Conservation (phyloP, 768 basidiomycete species). For the Russula abietina region DNA sequence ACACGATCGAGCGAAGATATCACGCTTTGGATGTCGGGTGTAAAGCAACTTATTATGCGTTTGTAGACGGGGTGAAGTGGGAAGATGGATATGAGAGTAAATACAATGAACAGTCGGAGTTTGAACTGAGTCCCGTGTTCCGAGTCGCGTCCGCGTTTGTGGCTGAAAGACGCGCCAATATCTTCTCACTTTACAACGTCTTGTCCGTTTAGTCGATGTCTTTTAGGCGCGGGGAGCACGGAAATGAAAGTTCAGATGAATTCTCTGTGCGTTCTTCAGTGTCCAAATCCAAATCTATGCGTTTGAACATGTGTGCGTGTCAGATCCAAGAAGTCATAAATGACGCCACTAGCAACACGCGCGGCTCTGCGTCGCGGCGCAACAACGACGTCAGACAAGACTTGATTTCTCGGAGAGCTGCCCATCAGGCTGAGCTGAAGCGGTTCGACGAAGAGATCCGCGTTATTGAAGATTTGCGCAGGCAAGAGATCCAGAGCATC, state of each 20-base stretch:
- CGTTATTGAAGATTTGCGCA: conserved; percentile 31
- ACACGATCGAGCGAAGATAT: conserved; percentile 80
- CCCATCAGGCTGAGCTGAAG: conserved; percentile 3
- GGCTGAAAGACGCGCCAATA: no score
- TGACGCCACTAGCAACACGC: not conserved
- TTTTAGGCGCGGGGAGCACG: not conserved
- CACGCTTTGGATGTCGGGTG: conserved; percentile 78
- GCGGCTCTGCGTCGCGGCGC: not conserved
- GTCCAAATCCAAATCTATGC: not conserved
- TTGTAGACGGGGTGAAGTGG: conserved; percentile 35
- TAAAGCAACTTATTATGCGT: conserved; percentile 81
- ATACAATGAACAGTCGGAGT: not conserved
- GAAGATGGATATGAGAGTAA: not conserved
- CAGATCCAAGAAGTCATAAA: not conserved
- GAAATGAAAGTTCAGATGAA: not conserved
- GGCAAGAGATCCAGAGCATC: not conserved
- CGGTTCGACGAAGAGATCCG: conserved; percentile 36
- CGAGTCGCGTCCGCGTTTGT: not conserved
- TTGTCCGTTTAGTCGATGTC: conserved; percentile 6
- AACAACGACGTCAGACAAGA: not conserved
- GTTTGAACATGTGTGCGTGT: not conserved
- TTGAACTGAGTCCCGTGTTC: no score
- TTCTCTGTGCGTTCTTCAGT: conserved; percentile 4
- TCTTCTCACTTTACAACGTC: no score
- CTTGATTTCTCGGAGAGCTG: conserved; percentile 1